Base-by-base conservation (phyloP, 2,329 filamentous ascomycete genomes). In the Xylariaceae sp. region DNA sequence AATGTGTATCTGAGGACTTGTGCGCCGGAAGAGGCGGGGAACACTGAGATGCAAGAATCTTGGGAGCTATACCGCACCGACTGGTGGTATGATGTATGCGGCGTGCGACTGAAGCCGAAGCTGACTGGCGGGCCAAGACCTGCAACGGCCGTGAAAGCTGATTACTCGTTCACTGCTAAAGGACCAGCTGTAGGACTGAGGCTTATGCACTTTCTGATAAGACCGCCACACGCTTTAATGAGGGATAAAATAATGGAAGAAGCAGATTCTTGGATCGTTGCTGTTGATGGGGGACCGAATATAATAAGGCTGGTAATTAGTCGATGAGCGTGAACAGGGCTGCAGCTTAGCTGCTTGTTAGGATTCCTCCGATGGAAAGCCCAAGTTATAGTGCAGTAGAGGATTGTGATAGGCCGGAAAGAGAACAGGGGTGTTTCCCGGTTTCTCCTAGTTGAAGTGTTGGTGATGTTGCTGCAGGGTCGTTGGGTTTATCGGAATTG, bases 1-100 rank as follows among this genome's bases (percentile, higher is more conserved):
- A 27, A 24, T 39, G 23, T 13, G 26, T 42, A n/a, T 23, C 16
- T 27, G 35, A 18, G 42, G 26, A 37, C 16, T 27, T 48, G 20
- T 16, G 40, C 18, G 23, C 21, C 9, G 30, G 45, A 50, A 56
- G 35, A 54, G 47, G 57, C 53, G 57, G 57, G 49, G 54, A 21
- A 29, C n/a, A n/a, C n/a, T 23, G n/a, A 27, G 10, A 20, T 24
- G 10, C 24, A 24, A 16, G 20, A 10, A 32, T 30, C 24, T 32
- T 11, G 16, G n/a, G 13, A 44, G 37, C 20, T 29, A 18, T 5
- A 30, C n/a, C 13, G 11, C n/a, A 11, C 37, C 47, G 44, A 20
- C 18, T 23, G 23, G 23, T 33, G 37, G 29, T 9, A 32, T 42
- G 41, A 45, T 39, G 40, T 35, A 20, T 21, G 41, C 36, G 23